Evolutionary conservation across 208 protist genomes (phyloP), one percentile per base, ranked within the genome.

Genomic region (Crithidia acanthocephali): DNA sequence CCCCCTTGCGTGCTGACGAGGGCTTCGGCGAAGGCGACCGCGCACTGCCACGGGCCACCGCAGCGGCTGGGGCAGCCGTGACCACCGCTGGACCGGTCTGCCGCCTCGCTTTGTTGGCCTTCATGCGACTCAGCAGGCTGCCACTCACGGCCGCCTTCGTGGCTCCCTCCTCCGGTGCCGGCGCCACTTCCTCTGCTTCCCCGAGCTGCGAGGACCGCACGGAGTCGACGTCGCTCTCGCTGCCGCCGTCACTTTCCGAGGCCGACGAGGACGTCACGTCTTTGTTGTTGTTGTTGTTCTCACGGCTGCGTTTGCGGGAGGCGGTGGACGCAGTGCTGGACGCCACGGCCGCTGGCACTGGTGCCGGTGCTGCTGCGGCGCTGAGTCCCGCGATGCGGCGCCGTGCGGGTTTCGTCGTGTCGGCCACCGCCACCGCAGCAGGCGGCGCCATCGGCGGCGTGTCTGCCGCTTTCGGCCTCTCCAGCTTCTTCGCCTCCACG

Each of bases 161-260:
- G 13, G 33, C 52, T 20, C 33, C 52, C 2, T 67, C 47, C 1
- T 20, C 47, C 23, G 61, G 47, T 30, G 40, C 22, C 27, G 27
- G 28, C 16, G 45, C 58, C 37, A 33, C 30, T 59, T 74, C 69
- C 35, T 52, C 35, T 10, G 52, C 50, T 7, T 55, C 59, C 47
- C 20, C 51, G 16, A 74, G 52, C 61, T 61, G 50, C n/a, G 61
- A 74, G 28, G 52, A 68, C 30, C 22, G 23, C 13, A 74, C 69
- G 3, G 61, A 67, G 23, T 27, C 61, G 42, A 33, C 25, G 25
- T 67, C 59, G 11, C 33, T 37, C n/a, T n/a, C n/a, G n/a, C n/a
- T n/a, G 47, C 33, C 44, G 22, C 33, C 25, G 28, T 48, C 30
- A 59, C 9, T 35, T 37, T 9, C n/a, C 59, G 59, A 18, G 28